Percentiles rank a stretch among this genome's conserved stretches.
phyloP scores from a whole-genome alignment of 2,329 filamentous ascomycete species.

The Claviceps humidiphila region DNA sequence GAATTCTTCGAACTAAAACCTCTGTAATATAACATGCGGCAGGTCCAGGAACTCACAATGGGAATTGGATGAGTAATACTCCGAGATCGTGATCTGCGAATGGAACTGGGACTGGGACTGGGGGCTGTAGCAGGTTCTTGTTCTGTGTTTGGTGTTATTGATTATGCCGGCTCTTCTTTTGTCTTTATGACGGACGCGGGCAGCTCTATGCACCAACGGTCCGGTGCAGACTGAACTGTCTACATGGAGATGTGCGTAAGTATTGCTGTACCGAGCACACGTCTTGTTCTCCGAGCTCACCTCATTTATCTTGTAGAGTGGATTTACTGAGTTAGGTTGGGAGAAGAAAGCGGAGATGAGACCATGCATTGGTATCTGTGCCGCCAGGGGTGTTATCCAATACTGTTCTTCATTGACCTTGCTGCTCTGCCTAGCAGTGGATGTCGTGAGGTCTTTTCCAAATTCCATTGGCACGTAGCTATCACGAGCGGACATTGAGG shows the following conservation, averaged over 20 bases:
- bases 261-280: conserved; percentile 26
- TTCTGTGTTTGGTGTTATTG: background rate
- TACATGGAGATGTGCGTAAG: conserved; percentile 12
- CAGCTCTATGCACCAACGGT: background rate
- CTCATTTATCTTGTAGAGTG: conserved; percentile 26
- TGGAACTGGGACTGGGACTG: background rate
- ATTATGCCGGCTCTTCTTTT: conserved; percentile 5
- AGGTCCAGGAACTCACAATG: too few species aligned
- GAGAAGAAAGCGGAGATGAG: background rate
- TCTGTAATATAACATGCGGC: too few species aligned
- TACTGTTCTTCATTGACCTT: background rate
- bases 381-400: conserved; percentile 1
- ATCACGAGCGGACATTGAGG: too few species aligned
- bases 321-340: background rate
- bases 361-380: background rate
- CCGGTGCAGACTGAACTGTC: conserved; percentile 6
- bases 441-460: too few species aligned
- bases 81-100: background rate
- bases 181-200: background rate
- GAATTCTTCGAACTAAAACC: conserved; percentile 21
- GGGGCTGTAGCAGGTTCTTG: conserved; percentile 7
- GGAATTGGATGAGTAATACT: background rate
- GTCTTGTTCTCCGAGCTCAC: conserved; percentile 29
- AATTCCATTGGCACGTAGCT: too few species aligned
- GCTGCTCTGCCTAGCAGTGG: too few species aligned